Base-by-base conservation (phyloP, 225 moss, liverwort and hornwort genomes). In the Takakia lepidozioides region DNA sequence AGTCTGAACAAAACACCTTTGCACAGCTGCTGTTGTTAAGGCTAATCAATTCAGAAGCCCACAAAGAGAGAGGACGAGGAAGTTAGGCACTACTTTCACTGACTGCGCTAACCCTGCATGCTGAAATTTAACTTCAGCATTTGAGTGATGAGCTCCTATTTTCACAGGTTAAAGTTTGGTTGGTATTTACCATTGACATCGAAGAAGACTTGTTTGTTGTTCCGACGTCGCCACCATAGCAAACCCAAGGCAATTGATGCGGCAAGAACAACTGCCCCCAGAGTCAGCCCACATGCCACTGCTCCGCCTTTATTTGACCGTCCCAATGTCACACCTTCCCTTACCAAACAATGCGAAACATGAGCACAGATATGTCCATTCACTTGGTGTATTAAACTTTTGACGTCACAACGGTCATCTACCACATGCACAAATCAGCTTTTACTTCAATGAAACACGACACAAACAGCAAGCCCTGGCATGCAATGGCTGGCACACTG, bases 141-240 rank as follows among this genome's bases (percentile, higher is more conserved):
- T n/a, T n/a, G n/a, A n/a, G n/a, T n/a, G n/a, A n/a, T n/a, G n/a
- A n/a, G n/a, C n/a, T n/a, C n/a, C n/a, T n/a, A n/a, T n/a, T n/a
- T n/a, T n/a, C n/a, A n/a, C n/a, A n/a, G n/a, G n/a, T n/a, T n/a
- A n/a, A n/a, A n/a, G n/a, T n/a, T n/a, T n/a, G n/a, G n/a, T n/a
- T n/a, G n/a, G n/a, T n/a, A 32, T 32, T n/a, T 66, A 92, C 88
- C 93, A 58, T 88, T 66, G 4, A 93, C 93, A 53, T 93, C 93
- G 54, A 93, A 93, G 64, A 93, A 93, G 53, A 76, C 56, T 76
- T 88, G 93, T 58, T 74, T 76, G 51, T 68, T 74, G 20, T 65
- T 78, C 39, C 88, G 81, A 25, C 88, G 85, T 63, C 75, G 75
- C 93, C 93, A 93, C 73, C 81, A 93, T 13, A 80, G 70, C 25